A percentile compares a stretch with the other conserved stretches of the same genome.
Conservation (phyloP, 805 yeast genomes). For the Debaryomyces hansenii region DNA sequence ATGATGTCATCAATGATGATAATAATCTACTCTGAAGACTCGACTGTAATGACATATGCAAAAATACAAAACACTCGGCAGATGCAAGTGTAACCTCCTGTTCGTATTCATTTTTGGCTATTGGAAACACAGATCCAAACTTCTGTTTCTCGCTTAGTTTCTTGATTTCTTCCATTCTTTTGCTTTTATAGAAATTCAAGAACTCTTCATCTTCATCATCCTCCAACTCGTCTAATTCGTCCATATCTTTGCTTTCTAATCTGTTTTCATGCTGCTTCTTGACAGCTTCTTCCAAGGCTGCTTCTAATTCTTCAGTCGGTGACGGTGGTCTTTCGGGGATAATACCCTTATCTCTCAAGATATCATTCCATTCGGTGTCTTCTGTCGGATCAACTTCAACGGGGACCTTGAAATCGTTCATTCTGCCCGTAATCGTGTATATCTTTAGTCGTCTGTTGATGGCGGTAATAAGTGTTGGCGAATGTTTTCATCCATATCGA, state of each 20-base stretch:
- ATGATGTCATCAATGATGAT: conserved; percentile 50
- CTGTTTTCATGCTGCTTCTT: conserved; percentile 78
- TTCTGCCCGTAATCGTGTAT: conserved; percentile 1
- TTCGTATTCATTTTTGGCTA: conserved; percentile 86
- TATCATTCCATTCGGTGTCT: conserved; percentile 99
- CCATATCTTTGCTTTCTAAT: conserved; percentile 71
- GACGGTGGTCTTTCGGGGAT: conserved; percentile 91
- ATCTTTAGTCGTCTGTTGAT: conserved; percentile 2
- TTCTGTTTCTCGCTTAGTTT: conserved; percentile 54
- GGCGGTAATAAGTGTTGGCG: conserved; percentile 31
- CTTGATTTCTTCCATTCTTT: conserved; percentile 74
- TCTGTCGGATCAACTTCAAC: conserved; percentile 93
- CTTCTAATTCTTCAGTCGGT: conserved; percentile 83
- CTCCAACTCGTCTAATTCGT: conserved; percentile 83
- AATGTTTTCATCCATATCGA: neutral
- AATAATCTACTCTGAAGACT: conserved; percentile 74
- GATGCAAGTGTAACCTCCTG: conserved; percentile 84
- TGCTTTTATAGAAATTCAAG: conserved; percentile 69
- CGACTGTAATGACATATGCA: conserved; percentile 72
- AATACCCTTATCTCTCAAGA: conserved; percentile 83
- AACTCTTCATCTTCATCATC: conserved; percentile 95
- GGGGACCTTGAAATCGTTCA: conserved; percentile 51
- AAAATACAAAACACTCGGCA: conserved; percentile 61
- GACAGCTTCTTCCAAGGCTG: conserved; percentile 81
- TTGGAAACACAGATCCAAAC: conserved; percentile 76